Evolutionary conservation across 306 rosid species (phyloP), one percentile per base, ranked within the genome.

Genomic region (Cucurbita pepo): DNA sequence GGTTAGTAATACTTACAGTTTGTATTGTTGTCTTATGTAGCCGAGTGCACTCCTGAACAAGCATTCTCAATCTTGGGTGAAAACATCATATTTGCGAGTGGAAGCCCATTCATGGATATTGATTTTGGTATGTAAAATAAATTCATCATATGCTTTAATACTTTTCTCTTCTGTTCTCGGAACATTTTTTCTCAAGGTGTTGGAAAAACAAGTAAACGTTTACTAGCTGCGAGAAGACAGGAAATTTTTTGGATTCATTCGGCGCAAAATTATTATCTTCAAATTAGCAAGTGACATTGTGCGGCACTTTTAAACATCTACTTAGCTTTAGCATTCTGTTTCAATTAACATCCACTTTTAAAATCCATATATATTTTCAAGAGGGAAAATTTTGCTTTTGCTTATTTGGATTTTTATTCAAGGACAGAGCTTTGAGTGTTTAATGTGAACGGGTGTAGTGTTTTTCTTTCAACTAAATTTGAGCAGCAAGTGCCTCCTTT

Each of bases 1-100:
- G 43, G 36, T 51, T 41, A 10, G 69, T 21, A 40, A 73, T 44
- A 6, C 57, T 58, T 53, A 53, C 36, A 37, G 3, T 40, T 18
- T 71, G 38, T 54, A 38, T 40, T 34, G 3, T 6, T 41, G 3
- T 72, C 34, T 77, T 57, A 62, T 79, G 74, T 78, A 95, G 99
- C 99, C 82, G 99, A 95, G 85, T 95, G 99, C 85, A 91, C 97
- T 21, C 88, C 99, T 58, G 91, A 95, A 74, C 92, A 89, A 78
- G 97, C 99, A 75, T 95, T 86, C 83, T 89, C 97, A 69, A 81
- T 88, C 56, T 78, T 95, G 88, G 99, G 99, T 12, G 97, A 95
- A 47, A 89, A 83, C 81, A 77, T 89, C 73, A 84, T 95, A 72
- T 95, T 91, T 91, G 99, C 99, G 56, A 95, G 99, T 78, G 99